A percentile compares a stretch with the other conserved stretches of the same genome.
These are phyloP conservation scores for Carpinus viminea DNA, from an alignment of 306 rosid species.

Conservation along the genomic window DNA sequence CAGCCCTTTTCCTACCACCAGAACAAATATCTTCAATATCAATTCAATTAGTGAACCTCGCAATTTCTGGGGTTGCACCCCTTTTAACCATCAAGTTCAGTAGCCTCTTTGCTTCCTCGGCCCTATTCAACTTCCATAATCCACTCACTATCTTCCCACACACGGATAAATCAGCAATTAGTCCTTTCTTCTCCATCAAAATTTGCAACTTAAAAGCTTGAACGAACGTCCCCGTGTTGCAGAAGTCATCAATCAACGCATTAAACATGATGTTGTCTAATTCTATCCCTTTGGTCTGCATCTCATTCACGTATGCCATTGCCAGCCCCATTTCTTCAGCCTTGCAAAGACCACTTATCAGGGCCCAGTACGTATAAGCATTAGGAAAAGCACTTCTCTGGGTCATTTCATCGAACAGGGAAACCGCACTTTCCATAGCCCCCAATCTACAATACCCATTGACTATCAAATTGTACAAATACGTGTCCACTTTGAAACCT, in stretches of 20 bases:
- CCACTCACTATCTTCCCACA: slow-evolving; percentile 19
- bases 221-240: slow-evolving; percentile 21
- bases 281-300: slow-evolving; percentile 26
- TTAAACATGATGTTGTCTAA: slow-evolving; percentile 12
- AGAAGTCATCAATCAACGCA: slow-evolving; percentile 23
- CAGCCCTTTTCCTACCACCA: neutral
- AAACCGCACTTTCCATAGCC: slow-evolving; percentile 18
- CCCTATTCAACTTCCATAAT: slow-evolving; percentile 23
- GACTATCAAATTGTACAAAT: slow-evolving; percentile 30
- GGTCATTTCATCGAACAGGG: slow-evolving; percentile 27
- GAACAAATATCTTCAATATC: neutral
- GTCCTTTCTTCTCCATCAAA: slow-evolving; percentile 25
- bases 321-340: slow-evolving; percentile 28
- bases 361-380: slow-evolving; percentile 22
- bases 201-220: slow-evolving; percentile 32
- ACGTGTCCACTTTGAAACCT: slow-evolving; percentile 23
- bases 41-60: neutral
- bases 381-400: slow-evolving; percentile 22
- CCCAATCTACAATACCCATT: slow-evolving; percentile 22
- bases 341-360: slow-evolving; percentile 31
- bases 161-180: slow-evolving; percentile 1
- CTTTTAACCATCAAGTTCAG: slow-evolving; percentile 22
- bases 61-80: slow-evolving; percentile 17
- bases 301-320: slow-evolving; percentile 21
- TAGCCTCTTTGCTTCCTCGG: slow-evolving; percentile 23